These are phyloP conservation scores for Ceratocystis harringtonii DNA, from an alignment of 2,329 filamentous ascomycete genomes.

Conservation along the genomic window DNA sequence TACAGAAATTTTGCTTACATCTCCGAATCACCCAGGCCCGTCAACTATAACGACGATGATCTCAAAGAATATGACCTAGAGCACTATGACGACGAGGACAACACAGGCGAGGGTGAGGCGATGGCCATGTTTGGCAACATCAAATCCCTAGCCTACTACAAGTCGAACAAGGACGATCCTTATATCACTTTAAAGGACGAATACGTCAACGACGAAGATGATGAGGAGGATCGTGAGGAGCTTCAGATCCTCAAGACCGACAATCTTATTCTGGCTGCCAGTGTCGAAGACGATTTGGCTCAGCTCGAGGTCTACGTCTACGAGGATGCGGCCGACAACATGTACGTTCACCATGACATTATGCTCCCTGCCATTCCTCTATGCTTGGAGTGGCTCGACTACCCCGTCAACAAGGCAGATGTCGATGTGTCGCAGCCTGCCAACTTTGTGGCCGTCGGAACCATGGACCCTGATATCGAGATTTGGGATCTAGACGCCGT, in stretches of 20 bases:
- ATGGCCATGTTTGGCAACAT: constrained; percentile 93
- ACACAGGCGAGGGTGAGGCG: constrained; percentile 42
- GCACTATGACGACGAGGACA: constrained; percentile 61
- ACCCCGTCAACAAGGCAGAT: constrained; percentile 62
- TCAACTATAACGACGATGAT: constrained; percentile 59
- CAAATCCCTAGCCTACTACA: constrained; percentile 84
- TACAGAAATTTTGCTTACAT: constrained; percentile 18
- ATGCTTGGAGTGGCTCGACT: constrained; percentile 87
- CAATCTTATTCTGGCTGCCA: constrained; percentile 80
- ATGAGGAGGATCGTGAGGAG: constrained; percentile 67
- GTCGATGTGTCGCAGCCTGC: constrained; percentile 51
- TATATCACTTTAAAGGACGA: constrained; percentile 78
- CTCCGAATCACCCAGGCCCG: background rate
- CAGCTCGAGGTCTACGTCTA: constrained; percentile 97
- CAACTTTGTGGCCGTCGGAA: constrained; percentile 90
- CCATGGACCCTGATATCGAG: constrained; percentile 97
- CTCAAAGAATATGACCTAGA: constrained; percentile 93
- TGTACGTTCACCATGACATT: constrained; percentile 98
- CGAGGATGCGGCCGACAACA: constrained; percentile 85
- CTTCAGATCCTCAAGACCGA: constrained; percentile 85
- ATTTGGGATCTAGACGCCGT: constrained; percentile 94
- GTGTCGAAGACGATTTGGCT: constrained; percentile 92
- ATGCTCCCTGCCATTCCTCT: constrained; percentile 96
- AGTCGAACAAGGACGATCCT: constrained; percentile 85
- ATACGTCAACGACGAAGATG: constrained; percentile 55